phyloP scores from a whole-genome alignment of 345 rosid species.

The Bruguiera parviflora region DNA sequence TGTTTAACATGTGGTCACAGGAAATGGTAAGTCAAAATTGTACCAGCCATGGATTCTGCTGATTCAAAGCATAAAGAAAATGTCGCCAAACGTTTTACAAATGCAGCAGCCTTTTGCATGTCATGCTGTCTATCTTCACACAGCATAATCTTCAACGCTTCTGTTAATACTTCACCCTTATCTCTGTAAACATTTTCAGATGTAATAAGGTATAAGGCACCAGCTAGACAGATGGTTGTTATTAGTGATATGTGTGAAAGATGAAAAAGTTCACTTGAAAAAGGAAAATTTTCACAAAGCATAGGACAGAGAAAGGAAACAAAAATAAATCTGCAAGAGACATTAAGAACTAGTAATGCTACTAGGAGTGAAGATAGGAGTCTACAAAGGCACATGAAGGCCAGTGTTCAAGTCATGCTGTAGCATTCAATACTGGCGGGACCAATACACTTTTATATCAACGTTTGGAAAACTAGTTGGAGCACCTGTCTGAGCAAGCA shows the following conservation, averaged over 20 bases:
- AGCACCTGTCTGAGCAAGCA: background rate
- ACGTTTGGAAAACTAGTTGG: background rate
- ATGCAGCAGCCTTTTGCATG: constrained; percentile 98
- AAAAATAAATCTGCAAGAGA: background rate
- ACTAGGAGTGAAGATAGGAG: too few relatives aligned
- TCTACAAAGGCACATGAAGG: background rate
- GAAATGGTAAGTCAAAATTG: background rate
- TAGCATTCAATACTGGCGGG: background rate
- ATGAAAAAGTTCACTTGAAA: too few relatives aligned
- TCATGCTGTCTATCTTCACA: constrained; percentile 94
- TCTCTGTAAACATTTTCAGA: constrained; percentile 48
- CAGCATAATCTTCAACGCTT: constrained; percentile 89
- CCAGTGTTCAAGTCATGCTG: background rate
- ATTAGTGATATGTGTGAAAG: too few relatives aligned
- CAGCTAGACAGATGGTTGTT: too few relatives aligned
- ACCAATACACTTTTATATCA: background rate
- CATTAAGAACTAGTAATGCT: too few relatives aligned
- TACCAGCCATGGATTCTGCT: constrained; percentile 93
- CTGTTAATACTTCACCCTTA: constrained; percentile 76
- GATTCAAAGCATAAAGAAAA: constrained; percentile 75
- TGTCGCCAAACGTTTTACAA: constrained; percentile 84
- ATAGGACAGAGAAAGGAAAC: background rate
- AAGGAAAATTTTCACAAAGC: too few relatives aligned
- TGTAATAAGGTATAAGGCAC: background rate
- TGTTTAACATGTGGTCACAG: background rate